phyloP scores from a whole-genome alignment of 352 stramenopile genomes.

The Saprolegnia diclina region DNA sequence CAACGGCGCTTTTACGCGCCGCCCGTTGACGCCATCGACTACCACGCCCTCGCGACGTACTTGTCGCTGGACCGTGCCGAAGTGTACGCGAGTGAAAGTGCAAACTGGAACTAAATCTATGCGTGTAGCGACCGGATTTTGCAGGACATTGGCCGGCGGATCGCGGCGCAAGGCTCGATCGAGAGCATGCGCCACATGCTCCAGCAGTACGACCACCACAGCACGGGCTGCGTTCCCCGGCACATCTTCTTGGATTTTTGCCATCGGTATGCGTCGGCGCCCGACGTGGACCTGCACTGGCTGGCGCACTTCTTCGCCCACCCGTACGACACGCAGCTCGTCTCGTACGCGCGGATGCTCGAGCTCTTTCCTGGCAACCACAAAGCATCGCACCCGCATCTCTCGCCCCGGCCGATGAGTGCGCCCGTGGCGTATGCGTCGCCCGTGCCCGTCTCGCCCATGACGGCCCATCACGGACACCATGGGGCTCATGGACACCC shows the following conservation, averaged over 20 bases:
- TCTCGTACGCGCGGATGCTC: conserved; percentile 57
- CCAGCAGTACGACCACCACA: conserved; percentile 37
- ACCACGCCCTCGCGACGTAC: conserved; percentile 41
- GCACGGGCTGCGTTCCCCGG: conserved; percentile 40
- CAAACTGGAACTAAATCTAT: background rate
- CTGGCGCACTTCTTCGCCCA: conserved; percentile 34
- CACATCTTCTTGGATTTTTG: conserved; percentile 37
- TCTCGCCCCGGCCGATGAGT: no score
- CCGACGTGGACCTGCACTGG: conserved; percentile 18
- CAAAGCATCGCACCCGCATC: background rate
- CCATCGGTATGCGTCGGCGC: background rate
- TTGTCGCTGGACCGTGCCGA: conserved; percentile 49
- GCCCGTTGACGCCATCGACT: conserved; percentile 44
- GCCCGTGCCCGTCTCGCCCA: conserved; percentile 9
- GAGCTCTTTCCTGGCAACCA: conserved; percentile 32
- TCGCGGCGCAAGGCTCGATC: conserved; percentile 32
- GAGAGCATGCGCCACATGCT: conserved; percentile 35
- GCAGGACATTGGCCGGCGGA: conserved; percentile 32
- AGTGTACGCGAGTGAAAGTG: conserved; percentile 34
- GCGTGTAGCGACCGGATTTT: conserved; percentile 42
- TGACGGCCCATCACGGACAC: background rate
- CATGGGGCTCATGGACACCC: background rate
- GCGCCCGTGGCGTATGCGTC: background rate
- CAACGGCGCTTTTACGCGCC: conserved; percentile 40
- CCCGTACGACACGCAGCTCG: conserved; percentile 42